Base-by-base conservation (phyloP, 345 rosid species). In the Dipteronia dyeriana region DNA sequence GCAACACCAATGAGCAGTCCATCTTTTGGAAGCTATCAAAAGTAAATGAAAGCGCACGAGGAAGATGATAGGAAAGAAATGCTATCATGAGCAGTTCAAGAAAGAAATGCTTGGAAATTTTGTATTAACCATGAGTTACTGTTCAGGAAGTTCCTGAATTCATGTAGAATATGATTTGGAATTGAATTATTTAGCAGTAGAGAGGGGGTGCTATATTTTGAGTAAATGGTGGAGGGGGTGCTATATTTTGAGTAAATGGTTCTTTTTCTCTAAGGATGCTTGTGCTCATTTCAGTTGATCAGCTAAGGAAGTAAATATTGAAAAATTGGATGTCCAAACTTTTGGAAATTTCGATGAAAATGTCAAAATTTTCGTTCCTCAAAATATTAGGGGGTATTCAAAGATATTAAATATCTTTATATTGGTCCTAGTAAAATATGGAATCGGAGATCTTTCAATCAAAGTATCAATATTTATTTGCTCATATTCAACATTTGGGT, bases 21-120 rank as follows among this genome's bases (percentile, higher is more conserved):
- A 57, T 59, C 43, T 76, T 75, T 71, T 12, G 49, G 83, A 72
- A 43, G 80, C 77, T 81, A 77, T 80, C 69, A 51, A 65, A 75
- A 72, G 74, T 54, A 45, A 49, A 72, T 70, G 72, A 82, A 84
- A 76, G 72, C 70, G 84, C 77, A 63, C 29, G 66, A 59, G 67
- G 31, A 80, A 78, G 22, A 72, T 62, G n/a, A 78, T 49, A 71
- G 20, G 57, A 17, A 47, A 2, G 10, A 26, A 61, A 47, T 25
- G 19, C 43, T 57, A 34, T 34, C 38, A 34, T 34, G 38, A 4
- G 38, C 6, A 34, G 38, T 34, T 34, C 38, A 34, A 34, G 38
- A 34, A 34, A 34, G 38, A 34, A 34, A 34, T 34, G 38, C 49
- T 65, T 12, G 25, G 38, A 49, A 62, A 65, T 65, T 65, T 25